phyloP scores from a whole-genome alignment of 257 asterid species.

The Marsdenia floribunda region DNA sequence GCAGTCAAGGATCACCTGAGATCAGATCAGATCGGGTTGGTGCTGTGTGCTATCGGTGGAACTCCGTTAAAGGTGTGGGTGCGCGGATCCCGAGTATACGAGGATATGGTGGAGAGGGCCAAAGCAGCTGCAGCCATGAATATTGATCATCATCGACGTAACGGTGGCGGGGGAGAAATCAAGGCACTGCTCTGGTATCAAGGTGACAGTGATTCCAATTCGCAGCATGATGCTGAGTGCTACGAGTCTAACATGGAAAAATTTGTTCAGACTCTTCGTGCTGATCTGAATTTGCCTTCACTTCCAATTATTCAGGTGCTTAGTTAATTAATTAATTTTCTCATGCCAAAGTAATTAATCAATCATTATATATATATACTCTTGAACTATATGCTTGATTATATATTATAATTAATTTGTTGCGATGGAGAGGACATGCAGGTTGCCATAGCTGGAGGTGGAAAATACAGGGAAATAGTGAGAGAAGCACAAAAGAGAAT shows the following conservation, averaged over 20 bases:
- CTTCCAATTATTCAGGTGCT: constrained; percentile 29
- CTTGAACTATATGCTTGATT: not conserved
- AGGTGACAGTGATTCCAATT: constrained; percentile 59
- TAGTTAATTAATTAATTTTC: no score
- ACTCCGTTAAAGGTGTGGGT: constrained; percentile 83
- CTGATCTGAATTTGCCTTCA: constrained; percentile 51
- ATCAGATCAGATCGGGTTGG: not conserved
- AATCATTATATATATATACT: no score
- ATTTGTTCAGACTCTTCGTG: constrained; percentile 44
- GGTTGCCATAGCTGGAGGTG: constrained; percentile 71
- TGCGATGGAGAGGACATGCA: not conserved
- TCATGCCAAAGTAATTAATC: no score
- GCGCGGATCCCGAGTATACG: constrained; percentile 54
- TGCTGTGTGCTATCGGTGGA: constrained; percentile 73
- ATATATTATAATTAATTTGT: not conserved
- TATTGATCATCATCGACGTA: constrained; percentile 20
- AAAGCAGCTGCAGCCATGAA: constrained; percentile 29
- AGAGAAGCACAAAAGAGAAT: constrained; percentile 56
- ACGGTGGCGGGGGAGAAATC: constrained; percentile 77
- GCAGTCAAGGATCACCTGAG: constrained; percentile 47
- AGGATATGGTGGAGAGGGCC: constrained; percentile 59
- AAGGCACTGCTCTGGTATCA: constrained; percentile 34
- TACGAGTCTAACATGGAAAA: constrained; percentile 55
- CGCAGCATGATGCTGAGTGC: constrained; percentile 32
- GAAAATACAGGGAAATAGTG: constrained; percentile 35